Evolutionary conservation across 768 basidiomycete genomes (phyloP), one percentile per base, ranked within the genome.

Genomic region (Crassisporium funariophilum): DNA sequence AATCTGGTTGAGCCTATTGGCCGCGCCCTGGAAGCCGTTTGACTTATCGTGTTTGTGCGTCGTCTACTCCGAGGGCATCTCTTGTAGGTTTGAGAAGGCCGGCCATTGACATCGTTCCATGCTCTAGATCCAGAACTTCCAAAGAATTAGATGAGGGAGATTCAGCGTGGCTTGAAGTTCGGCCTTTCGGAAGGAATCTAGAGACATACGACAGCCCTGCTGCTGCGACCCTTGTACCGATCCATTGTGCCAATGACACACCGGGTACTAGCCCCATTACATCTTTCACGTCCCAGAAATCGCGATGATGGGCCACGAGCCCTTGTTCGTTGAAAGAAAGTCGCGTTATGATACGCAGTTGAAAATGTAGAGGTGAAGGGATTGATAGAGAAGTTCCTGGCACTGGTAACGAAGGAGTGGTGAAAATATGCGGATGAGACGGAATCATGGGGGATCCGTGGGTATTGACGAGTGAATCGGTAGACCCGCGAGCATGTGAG

Each of bases 311-410:
- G 4, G 86, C 84, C 51, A 92, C 83, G 49, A 77, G 79, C n/a
- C 86, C 87, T 58, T 84, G 83, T 55, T 91, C 89, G 65, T 91
- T 91, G 66, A 92, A 89, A 23, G 79, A 76, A 25, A 91, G 75
- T 21, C 83, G 78, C 4, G 88, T 86, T 46, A 86, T 75, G 39
- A 91, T 78, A 37, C 77, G 86, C 4, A 92, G 76, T 57, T 79
- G 75, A 55, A 89, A 72, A 60, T 89, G 86, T n/a, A 91, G 66
- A 1, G 88, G 86, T 12, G 84, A 86, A 1, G 84, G 81, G 13
- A 84, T 55, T 25, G 75, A 72, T 24, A 82, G 57, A 3, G 75
- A 76, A 19, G 81, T 81, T n/a, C 78, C 78, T n/a, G 78, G 78
- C 42, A 86, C 60, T 12, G 74, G 72, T 5, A 88, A 64, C 11